phyloP scores from a whole-genome alignment of 371 early-diverging fungal species.

The Phascolomyces articulosus region DNA sequence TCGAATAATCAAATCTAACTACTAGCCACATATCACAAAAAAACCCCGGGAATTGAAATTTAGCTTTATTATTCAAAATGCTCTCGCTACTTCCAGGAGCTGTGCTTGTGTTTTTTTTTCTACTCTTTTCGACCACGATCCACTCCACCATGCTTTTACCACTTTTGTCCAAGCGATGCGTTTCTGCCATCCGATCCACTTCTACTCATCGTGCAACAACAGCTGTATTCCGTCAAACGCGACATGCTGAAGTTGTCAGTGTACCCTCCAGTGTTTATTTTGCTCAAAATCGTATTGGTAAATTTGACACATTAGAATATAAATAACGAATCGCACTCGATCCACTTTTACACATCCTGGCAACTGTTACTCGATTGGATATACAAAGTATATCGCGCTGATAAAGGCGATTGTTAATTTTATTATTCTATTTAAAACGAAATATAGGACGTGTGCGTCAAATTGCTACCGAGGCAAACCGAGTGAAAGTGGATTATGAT shows the following conservation, averaged over 20 bases:
- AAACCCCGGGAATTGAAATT: background rate
- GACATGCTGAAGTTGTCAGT: conserved; percentile 14
- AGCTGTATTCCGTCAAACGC: conserved; percentile 8
- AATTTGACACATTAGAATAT: no score
- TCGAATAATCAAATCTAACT: no score
- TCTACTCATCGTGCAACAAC: background rate
- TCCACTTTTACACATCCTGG: no score
- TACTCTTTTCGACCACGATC: background rate
- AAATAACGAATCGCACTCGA: no score
- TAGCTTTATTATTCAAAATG: no score
- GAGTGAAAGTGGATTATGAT: conserved; percentile 53
- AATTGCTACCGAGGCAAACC: conserved; percentile 19
- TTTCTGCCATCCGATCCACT: background rate
- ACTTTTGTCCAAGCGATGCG: conserved; percentile 10
- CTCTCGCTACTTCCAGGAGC: no score
- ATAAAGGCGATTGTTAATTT: no score
- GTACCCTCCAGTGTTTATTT: conserved; percentile 5
- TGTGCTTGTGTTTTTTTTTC: background rate
- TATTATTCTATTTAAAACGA: no score
- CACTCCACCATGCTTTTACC: conserved; percentile 9
- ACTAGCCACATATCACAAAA: no score
- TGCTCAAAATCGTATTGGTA: conserved; percentile 12
- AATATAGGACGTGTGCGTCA: conserved; percentile 15
- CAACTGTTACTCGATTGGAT: no score
- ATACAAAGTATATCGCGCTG: no score